Evolutionary conservation across 169 alveolate genomes (phyloP).

Genomic region (Perkinsus marinus): DNA sequence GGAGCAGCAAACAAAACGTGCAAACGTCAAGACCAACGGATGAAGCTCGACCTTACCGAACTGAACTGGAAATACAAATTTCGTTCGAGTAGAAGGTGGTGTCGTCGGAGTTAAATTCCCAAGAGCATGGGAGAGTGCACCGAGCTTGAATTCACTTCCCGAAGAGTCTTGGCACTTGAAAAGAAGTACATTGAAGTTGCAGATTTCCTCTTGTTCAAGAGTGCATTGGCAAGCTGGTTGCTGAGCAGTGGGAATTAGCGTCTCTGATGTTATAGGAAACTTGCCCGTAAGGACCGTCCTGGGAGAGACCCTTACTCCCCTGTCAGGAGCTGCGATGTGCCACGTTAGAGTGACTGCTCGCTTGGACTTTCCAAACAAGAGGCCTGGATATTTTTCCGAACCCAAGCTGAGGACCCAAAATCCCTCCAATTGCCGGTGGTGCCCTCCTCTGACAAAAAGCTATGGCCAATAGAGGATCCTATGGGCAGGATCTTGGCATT

Average conservation of each 20-base stretch:
- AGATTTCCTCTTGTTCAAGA: background rate
- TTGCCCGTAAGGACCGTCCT: background rate
- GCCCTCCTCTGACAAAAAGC: background rate
- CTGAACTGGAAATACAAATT: no score
- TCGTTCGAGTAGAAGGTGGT: background rate
- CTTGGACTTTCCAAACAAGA: background rate
- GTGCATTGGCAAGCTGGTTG: background rate
- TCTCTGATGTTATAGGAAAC: background rate
- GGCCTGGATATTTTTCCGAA: background rate
- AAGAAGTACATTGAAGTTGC: background rate
- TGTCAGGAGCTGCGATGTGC: background rate
- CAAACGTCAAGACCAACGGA: no score
- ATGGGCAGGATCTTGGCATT: background rate
- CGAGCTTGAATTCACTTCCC: background rate
- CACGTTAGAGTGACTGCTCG: background rate
- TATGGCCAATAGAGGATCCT: background rate
- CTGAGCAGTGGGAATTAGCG: background rate
- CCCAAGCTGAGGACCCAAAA: background rate
- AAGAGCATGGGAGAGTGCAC: background rate
- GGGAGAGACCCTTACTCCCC: background rate
- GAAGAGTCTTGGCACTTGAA: background rate
- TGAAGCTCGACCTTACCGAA: no score
- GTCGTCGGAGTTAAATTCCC: background rate
- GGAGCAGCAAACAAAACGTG: no score
- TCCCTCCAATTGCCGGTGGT: background rate